Evolutionary conservation across 805 yeast species (phyloP), one percentile per base, ranked within the genome.

Genomic region (Candida sonorensis): DNA sequence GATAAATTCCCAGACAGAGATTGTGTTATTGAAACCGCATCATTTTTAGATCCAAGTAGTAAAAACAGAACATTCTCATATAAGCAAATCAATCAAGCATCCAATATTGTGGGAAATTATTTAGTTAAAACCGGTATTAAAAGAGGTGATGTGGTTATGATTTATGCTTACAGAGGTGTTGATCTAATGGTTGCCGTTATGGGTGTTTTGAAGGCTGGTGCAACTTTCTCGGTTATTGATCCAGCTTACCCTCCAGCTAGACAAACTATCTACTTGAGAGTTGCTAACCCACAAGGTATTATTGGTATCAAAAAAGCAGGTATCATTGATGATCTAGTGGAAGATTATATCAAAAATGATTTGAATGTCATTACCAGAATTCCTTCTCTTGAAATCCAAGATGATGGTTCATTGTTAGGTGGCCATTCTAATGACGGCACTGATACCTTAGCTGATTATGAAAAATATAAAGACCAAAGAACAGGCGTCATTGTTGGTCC

Each of bases 221-320:
- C 95, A 12, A 90, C 98, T 0, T 92, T 92, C 57, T 88, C 97
- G 8, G 99, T 92, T 15, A 94, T 92, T 43, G 99, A 92, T 55
- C 98, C 98, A 7, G 97, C 97, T 5, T 92, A 92, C 58, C 99
- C 99, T 26, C 96, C 98, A 12, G 94, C 95, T 8, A 77, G 99
- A 61, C 99, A 92, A 61, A 92, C 85, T 42, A 75, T 92, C 40
- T 92, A 92, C 57, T 68, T 92, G 36, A 77, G 83, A 29, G 99
- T 92, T 11, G 97, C 98, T 23, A 77, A 81, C 57, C 99, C 99
- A 21, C 74, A 65, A 46, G 98, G 95, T 42, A 69, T 92, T 46
- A 80, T 92, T 40, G 95, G 88, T 13, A 77, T 92, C 45, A 79
- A 80, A 46, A 83, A 86, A 55, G 98, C 98, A 2, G 98, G 98